A percentile compares a stretch with the other conserved stretches of the same genome.
Conservation (phyloP, 1,284 basidiomycete genomes). For the Fomitopsis pinicola region DNA sequence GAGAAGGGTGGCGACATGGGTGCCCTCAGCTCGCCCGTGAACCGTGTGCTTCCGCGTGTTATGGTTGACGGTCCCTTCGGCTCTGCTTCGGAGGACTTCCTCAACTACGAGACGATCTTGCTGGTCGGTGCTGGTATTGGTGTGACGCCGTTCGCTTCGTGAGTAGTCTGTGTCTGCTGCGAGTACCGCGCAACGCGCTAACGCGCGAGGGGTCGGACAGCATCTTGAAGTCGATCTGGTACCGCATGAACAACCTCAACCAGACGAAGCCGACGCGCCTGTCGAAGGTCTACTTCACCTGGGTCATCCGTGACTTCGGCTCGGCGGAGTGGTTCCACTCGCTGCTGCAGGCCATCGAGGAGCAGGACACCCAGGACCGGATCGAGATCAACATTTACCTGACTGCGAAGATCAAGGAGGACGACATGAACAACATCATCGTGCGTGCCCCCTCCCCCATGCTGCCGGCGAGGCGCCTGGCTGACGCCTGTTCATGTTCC, state of each 20-base stretch:
- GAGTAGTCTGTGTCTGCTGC: conserved; percentile 26
- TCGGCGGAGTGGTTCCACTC: conserved; percentile 91
- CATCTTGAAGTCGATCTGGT: conserved; percentile 92
- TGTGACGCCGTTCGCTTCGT: conserved; percentile 90
- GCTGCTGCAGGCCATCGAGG: conserved; percentile 87
- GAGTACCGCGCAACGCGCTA: neutral
- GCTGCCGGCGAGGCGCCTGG: neutral
- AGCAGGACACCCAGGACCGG: conserved; percentile 76
- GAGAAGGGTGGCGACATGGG: conserved; percentile 48
- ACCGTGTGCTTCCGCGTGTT: conserved; percentile 74
- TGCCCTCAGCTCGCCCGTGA: conserved; percentile 57
- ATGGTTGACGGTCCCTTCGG: conserved; percentile 92
- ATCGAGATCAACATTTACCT: conserved; percentile 93
- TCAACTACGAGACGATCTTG: conserved; percentile 82
- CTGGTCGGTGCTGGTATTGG: conserved; percentile 89
- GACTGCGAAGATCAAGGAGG: conserved; percentile 83
- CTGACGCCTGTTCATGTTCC: neutral
- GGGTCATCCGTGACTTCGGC: conserved; percentile 87
- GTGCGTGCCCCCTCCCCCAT: conserved; percentile 34
- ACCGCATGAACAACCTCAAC: conserved; percentile 83
- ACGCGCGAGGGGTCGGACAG: conserved; percentile 28
- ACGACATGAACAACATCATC: conserved; percentile 87
- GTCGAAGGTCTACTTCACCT: conserved; percentile 83
- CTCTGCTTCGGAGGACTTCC: conserved; percentile 79
- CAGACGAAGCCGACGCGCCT: conserved; percentile 68